These are phyloP conservation scores for Pseudopithomyces maydicus DNA, from an alignment of 2,329 filamentous ascomycete genomes.

Conservation along the genomic window DNA sequence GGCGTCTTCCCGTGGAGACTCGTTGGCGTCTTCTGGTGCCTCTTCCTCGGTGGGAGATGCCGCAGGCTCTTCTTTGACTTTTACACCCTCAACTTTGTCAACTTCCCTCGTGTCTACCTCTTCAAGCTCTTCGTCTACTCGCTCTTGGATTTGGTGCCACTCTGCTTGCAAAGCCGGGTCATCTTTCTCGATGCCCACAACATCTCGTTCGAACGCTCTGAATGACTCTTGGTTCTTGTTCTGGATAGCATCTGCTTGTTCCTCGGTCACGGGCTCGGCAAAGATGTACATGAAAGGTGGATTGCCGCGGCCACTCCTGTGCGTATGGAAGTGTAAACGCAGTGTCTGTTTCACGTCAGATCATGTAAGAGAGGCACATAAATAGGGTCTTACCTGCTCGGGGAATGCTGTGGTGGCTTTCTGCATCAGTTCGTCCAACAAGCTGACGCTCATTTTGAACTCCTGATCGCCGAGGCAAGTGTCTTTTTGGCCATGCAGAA, in stretches of 20 bases:
- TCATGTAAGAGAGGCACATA: not conserved
- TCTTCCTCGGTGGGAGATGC: conserved; percentile 3
- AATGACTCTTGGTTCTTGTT: conserved; percentile 66
- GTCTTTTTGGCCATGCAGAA: conserved; percentile 79
- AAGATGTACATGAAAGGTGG: conserved; percentile 85
- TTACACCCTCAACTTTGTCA: not conserved
- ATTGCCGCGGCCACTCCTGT: conserved; percentile 50
- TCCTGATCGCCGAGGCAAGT: conserved; percentile 76
- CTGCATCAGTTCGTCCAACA: conserved; percentile 81
- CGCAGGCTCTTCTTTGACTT: not conserved
- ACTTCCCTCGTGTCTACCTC: conserved; percentile 24
- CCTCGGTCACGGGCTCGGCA: conserved; percentile 78
- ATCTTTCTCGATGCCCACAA: conserved; percentile 53
- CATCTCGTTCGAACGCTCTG: conserved; percentile 69
- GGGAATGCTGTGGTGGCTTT: conserved; percentile 77
- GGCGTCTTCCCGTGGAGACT: not conserved
- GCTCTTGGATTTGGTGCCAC: conserved; percentile 39
- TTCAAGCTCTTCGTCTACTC: conserved; percentile 39
- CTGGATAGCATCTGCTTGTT: conserved; percentile 77
- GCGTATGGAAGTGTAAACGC: conserved; percentile 81
- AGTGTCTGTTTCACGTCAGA: conserved; percentile 59
- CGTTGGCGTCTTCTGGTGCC: not conserved
- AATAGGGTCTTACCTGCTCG: conserved; percentile 52
- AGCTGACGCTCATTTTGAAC: conserved; percentile 77
- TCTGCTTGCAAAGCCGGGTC: conserved; percentile 34